Conservation (phyloP, 192 early-diverging fungal species). For the Diversispora epigaea region DNA sequence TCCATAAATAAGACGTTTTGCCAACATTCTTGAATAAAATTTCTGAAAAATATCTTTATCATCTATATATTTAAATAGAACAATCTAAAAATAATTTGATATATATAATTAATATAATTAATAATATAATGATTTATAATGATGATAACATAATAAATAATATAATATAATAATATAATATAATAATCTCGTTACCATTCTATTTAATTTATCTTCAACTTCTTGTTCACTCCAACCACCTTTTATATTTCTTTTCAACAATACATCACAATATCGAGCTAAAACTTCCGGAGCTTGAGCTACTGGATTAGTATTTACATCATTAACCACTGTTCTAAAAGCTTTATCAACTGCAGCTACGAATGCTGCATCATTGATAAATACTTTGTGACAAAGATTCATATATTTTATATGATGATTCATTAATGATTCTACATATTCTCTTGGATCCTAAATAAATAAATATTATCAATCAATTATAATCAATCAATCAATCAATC, state of each 20-base stretch:
- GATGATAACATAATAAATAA: not conserved
- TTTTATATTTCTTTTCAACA: slow-evolving; percentile 66
- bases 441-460: slow-evolving; percentile 63
- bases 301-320: slow-evolving; percentile 47
- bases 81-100: slow-evolving; percentile 42
- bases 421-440: slow-evolving; percentile 69
- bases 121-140: not conserved
- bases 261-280: slow-evolving; percentile 74
- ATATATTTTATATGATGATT: slow-evolving; percentile 64
- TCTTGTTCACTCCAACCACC: slow-evolving; percentile 58
- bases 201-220: slow-evolving; percentile 63
- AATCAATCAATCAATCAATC: not conserved
- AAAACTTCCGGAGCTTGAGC: slow-evolving; percentile 73
- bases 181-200: slow-evolving; percentile 48
- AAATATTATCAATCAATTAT: not conserved
- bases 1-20: slow-evolving; percentile 76
- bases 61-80: slow-evolving; percentile 83
- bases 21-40: slow-evolving; percentile 80
- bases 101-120: not conserved
- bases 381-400: slow-evolving; percentile 56
- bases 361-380: slow-evolving; percentile 67
- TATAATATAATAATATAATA: not conserved
- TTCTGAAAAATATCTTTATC: slow-evolving; percentile 94
- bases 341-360: slow-evolving; percentile 81
- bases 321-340: slow-evolving; percentile 71